Base-by-base conservation (phyloP, 2,329 filamentous ascomycete genomes). In the Sordariomycetes sp. region DNA sequence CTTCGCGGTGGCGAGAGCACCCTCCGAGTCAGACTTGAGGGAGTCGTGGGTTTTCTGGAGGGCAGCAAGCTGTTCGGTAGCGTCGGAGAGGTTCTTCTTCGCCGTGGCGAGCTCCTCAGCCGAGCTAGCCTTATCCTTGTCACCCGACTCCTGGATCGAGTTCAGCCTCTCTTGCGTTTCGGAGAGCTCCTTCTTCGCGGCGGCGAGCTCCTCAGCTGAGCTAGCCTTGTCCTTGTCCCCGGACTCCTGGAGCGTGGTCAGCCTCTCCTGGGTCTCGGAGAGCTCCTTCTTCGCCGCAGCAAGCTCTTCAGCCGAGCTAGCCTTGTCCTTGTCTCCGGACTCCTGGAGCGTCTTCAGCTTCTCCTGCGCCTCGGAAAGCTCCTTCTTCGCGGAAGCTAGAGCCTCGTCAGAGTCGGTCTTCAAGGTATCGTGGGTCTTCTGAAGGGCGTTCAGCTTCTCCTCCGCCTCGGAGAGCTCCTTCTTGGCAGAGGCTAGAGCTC, bases 241-340 rank as follows among this genome's bases (percentile, higher is more conserved):
- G 40, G 60, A 35, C n/a, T 58, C 14, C 57, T 68, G 61, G 7
- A 68, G 59, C 3, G 67, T 65, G 40, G 64, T 60, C 40, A 67
- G 65, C 62, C 71, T 72, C 58, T 69, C 67, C 58, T 68, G 59
- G 6, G 66, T 65, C 14, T 69, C 68, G 37, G 66, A 66, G 40
- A 71, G 59, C 37, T 70, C 65, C 61, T 67, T 65, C 62, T 69
- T 69, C 59, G 66, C 66, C 25, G 65, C 62, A n/a, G 67, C 64
- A 18, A 73, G 65, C 61, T 70, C 66, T 3, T 59, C 63, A 1
- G 64, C 61, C 24, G 62, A 63, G 40, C 62, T 64, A 8, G 62
- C 51, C 56, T 62, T 63, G 40, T 64, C 60, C 59, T 63, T 62
- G 35, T 67, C 66, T 58, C 64, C 61, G n/a, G 61, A 52, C 48